These are phyloP conservation scores for Cardiospermum halicacabum DNA, from an alignment of 345 rosid species.

Conservation along the genomic window DNA sequence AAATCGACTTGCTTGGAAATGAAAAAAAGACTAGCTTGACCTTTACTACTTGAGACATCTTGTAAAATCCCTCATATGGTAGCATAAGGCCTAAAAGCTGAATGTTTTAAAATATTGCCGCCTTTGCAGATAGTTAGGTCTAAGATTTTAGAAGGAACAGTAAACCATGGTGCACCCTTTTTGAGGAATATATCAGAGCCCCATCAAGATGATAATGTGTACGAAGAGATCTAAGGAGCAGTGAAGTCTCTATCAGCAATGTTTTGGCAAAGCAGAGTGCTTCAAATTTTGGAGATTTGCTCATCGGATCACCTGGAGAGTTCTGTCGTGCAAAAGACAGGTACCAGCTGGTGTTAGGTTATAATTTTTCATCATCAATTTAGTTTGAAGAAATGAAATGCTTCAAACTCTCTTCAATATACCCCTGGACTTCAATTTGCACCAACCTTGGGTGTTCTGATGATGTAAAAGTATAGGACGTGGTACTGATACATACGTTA, in stretches of 20 bases:
- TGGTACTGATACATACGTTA: no score
- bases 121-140: constrained; percentile 53
- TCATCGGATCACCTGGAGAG: background rate
- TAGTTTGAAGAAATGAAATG: background rate
- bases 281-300: background rate
- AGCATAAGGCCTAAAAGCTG: no score
- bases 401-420: background rate
- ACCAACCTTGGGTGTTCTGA: background rate
- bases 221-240: constrained; percentile 38
- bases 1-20: no score
- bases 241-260: background rate
- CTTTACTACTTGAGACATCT: no score
- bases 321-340: background rate
- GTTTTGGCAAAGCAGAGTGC: background rate
- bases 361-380: background rate
- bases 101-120: background rate
- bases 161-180: constrained; percentile 31
- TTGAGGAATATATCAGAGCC: constrained; percentile 29
- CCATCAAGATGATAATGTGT: constrained; percentile 35
- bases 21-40: no score
- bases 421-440: no score
- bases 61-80: background rate
- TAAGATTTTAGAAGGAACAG: constrained; percentile 53
- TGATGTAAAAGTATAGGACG: background rate
- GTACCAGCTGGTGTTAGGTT: background rate